Evolutionary conservation across 371 early-diverging fungal species (phyloP).

Genomic region (Lichtheimia ornata): DNA sequence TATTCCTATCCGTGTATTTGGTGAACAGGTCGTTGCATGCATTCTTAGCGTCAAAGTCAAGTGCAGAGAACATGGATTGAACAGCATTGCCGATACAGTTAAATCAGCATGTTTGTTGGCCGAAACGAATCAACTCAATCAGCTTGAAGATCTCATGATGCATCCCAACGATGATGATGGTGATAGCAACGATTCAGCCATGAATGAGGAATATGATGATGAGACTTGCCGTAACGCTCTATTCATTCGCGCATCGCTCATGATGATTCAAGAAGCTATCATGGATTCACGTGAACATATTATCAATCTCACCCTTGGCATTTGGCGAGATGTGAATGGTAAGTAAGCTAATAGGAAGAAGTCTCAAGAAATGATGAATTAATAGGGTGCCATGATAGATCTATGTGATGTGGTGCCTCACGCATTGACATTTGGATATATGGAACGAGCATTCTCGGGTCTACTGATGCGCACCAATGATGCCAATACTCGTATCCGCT

Average conservation of each 20-base stretch:
- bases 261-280: slow-evolving; percentile 59
- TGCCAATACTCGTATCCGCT: slow-evolving; percentile 59
- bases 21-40: slow-evolving; percentile 47
- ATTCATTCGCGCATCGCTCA: slow-evolving; percentile 59
- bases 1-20: slow-evolving; percentile 53
- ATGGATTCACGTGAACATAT: slow-evolving; percentile 70
- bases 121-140: slow-evolving; percentile 13
- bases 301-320: slow-evolving; percentile 43
- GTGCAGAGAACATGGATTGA: slow-evolving; percentile 54
- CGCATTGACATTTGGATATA: slow-evolving; percentile 33
- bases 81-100: slow-evolving; percentile 34
- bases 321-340: slow-evolving; percentile 64
- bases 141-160: slow-evolving; percentile 9
- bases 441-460: slow-evolving; percentile 56
- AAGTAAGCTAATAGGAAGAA: slow-evolving; percentile 38
- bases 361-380: too few species aligned
- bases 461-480: slow-evolving; percentile 65
- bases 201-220: slow-evolving; percentile 8
- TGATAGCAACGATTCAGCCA: slow-evolving; percentile 2
- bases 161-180: slow-evolving; percentile 8
- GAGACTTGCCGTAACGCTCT: slow-evolving; percentile 12
- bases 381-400: slow-evolving; percentile 14
- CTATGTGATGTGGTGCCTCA: slow-evolving; percentile 27
- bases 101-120: slow-evolving; percentile 25
- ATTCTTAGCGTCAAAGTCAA: slow-evolving; percentile 54